These are phyloP conservation scores for Mycena sanguinolenta DNA, from an alignment of 768 basidiomycete species.

Conservation along the genomic window DNA sequence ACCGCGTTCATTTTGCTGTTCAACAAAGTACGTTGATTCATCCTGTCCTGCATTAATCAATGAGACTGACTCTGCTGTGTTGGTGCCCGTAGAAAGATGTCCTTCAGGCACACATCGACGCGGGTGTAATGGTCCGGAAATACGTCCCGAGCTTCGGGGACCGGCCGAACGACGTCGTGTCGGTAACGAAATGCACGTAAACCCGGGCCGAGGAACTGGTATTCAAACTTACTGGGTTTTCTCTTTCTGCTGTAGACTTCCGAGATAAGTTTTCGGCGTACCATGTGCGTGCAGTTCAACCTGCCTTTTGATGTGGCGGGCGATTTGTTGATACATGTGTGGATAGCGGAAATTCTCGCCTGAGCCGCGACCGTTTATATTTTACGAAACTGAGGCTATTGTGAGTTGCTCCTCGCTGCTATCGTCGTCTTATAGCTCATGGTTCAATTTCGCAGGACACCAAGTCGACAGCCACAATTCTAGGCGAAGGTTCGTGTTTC, in stretches of 20 bases:
- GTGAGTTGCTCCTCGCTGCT: conserved; percentile 52
- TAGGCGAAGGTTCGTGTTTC: conserved; percentile 46
- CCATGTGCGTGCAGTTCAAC: conserved; percentile 50
- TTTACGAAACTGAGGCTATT: conserved; percentile 79
- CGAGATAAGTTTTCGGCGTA: conserved; percentile 63
- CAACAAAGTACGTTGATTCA: conserved; percentile 57
- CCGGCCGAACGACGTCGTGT: conserved; percentile 67
- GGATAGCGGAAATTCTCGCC: conserved; percentile 60
- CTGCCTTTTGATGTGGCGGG: neutral
- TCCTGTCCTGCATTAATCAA: too few species aligned
- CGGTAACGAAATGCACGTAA: conserved; percentile 69
- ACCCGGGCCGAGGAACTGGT: neutral
- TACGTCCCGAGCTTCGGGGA: conserved; percentile 75
- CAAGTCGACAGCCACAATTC: conserved; percentile 54
- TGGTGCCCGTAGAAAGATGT: conserved; percentile 58
- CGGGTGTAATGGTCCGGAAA: conserved; percentile 63
- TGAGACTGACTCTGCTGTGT: neutral
- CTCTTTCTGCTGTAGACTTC: conserved; percentile 55
- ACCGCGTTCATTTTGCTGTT: conserved; percentile 68
- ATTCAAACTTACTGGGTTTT: too few species aligned
- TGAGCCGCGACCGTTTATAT: conserved; percentile 69
- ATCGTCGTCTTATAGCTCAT: neutral
- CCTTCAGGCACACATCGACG: conserved; percentile 56
- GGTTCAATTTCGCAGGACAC: conserved; percentile 50
- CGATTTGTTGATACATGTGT: neutral